These are phyloP conservation scores for Fusarium domesticum DNA, from an alignment of 2,329 filamentous ascomycete genomes.

Conservation along the genomic window DNA sequence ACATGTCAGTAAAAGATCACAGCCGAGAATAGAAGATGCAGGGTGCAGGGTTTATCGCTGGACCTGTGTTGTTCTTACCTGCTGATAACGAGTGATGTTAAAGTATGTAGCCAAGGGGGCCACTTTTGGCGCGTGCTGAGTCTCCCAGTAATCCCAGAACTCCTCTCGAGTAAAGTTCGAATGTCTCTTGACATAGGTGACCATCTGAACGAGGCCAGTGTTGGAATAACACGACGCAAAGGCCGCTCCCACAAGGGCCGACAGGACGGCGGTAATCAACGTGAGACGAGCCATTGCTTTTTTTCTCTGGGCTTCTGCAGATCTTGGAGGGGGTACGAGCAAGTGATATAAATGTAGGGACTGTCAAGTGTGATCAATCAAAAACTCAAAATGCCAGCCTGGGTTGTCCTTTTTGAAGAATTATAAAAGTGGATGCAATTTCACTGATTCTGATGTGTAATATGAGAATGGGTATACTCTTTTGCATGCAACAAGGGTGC, in stretches of 20 bases:
- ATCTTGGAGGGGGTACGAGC: too few species aligned
- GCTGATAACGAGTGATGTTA: constrained; percentile 30
- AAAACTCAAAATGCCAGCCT: background rate
- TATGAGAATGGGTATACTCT: too few species aligned
- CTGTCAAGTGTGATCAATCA: background rate
- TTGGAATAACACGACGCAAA: constrained; percentile 38
- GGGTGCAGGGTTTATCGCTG: too few species aligned
- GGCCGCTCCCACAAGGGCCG: constrained; percentile 2
- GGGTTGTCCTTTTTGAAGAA: too few species aligned
- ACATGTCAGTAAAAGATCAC: background rate
- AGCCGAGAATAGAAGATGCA: background rate
- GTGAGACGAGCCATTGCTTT: constrained; percentile 13
- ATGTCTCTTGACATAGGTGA: constrained; percentile 30
- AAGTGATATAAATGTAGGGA: background rate
- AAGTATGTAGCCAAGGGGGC: constrained; percentile 27
- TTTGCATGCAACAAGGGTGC: background rate
- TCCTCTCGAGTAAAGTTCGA: constrained; percentile 24
- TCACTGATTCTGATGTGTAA: too few species aligned
- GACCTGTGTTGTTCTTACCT: too few species aligned
- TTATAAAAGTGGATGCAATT: too few species aligned
- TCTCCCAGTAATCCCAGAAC: constrained; percentile 33
- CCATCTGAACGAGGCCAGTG: constrained; percentile 28
- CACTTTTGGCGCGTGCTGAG: constrained; percentile 31
- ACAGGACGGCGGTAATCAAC: background rate
- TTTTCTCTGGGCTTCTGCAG: background rate